Conservation (phyloP, 805 yeast genomes). For the Teunomyces pallodes region DNA sequence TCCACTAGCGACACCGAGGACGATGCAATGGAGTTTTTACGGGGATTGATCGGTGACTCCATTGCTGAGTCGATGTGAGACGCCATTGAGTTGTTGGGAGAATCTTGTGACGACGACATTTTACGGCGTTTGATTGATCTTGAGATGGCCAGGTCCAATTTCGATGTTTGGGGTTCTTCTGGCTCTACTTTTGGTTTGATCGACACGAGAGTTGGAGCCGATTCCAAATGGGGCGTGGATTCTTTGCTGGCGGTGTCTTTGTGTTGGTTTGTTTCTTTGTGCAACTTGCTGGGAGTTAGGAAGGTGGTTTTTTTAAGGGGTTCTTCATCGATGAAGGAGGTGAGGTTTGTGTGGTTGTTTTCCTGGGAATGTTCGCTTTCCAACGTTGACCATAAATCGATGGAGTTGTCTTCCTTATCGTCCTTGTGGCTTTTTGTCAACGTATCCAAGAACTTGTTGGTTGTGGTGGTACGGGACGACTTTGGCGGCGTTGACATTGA, state of each 20-base stretch:
- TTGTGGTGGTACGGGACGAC: constrained; percentile 9
- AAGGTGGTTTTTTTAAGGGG: constrained; percentile 15
- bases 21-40: constrained; percentile 5
- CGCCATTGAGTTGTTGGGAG: constrained; percentile 38
- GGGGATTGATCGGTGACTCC: constrained; percentile 22
- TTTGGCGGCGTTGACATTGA: constrained; percentile 16
- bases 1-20: constrained; percentile 4
- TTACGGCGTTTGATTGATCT: constrained; percentile 9
- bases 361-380: constrained; percentile 16
- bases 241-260: background rate
- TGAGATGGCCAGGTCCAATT: constrained; percentile 5
- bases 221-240: constrained; percentile 4
- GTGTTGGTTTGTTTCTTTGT: too few species aligned
- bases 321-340: constrained; percentile 27
- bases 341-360: constrained; percentile 13
- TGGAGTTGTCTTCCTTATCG: constrained; percentile 10
- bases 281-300: constrained; percentile 33
- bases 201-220: constrained; percentile 10
- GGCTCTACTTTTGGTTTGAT: constrained; percentile 6
- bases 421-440: constrained; percentile 6
- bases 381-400: constrained; percentile 33
- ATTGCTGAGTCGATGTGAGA: constrained; percentile 30
- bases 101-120: constrained; percentile 13
- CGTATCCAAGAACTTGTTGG: constrained; percentile 16
- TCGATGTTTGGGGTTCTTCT: background rate